Evolutionary conservation across 257 asterid genomes (phyloP).

Genomic region (Scutellaria baicalensis): DNA sequence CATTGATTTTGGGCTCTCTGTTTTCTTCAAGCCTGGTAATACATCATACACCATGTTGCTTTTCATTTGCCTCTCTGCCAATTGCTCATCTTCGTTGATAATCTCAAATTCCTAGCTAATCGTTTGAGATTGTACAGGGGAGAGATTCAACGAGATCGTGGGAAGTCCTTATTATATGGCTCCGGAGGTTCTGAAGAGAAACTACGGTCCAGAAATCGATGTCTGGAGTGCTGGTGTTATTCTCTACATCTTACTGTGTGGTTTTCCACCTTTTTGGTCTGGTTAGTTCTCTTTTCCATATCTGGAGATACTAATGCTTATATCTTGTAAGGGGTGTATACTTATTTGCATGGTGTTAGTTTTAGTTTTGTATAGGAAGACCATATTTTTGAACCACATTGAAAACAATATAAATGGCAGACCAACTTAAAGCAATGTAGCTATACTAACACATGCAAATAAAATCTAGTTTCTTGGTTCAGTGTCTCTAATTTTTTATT

Average conservation of each 20-base stretch:
- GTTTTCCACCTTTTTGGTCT: conserved; percentile 60
- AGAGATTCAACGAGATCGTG: conserved; percentile 48
- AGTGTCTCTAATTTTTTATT: background rate
- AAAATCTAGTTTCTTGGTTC: background rate
- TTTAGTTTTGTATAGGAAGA: too few relatives aligned
- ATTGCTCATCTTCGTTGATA: background rate
- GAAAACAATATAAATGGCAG: background rate
- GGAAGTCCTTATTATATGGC: conserved; percentile 70
- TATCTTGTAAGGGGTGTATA: background rate
- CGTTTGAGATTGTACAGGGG: conserved; percentile 24
- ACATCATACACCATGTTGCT: background rate
- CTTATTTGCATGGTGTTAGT: too few relatives aligned
- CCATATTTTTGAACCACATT: too few relatives aligned
- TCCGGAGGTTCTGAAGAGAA: conserved; percentile 46
- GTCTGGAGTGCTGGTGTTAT: conserved; percentile 64
- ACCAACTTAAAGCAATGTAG: background rate
- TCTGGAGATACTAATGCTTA: background rate
- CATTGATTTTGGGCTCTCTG: conserved; percentile 60
- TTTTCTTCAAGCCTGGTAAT: conserved; percentile 58
- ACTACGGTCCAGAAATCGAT: conserved; percentile 51
- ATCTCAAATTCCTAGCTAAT: background rate
- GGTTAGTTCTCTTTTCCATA: conserved; percentile 22
- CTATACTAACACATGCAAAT: background rate
- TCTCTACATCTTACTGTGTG: conserved; percentile 49
- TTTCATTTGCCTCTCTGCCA: background rate